Conservation (phyloP, 2,329 filamentous ascomycete genomes). For the Arthrobotrys sinensis region DNA sequence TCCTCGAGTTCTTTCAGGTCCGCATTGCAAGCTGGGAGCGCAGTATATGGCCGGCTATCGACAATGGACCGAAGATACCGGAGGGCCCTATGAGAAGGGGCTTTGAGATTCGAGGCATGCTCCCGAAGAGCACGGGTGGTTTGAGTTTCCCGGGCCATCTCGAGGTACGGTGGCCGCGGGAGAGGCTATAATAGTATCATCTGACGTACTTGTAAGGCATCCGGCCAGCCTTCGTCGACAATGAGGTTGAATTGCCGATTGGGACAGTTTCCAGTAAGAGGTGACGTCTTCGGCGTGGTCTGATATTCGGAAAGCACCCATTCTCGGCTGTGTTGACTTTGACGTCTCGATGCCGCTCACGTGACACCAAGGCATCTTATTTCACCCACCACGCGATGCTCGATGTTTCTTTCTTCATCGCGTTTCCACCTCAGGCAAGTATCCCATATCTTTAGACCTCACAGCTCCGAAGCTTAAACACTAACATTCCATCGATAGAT, state of each 20-base stretch:
- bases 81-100: slow-evolving; percentile 62
- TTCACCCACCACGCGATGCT: slow-evolving; percentile 44
- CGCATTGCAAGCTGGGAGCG: slow-evolving; percentile 40
- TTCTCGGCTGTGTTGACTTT: slow-evolving; percentile 35
- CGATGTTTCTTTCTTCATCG: slow-evolving; percentile 48
- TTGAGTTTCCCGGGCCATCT: slow-evolving; percentile 59
- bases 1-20: slow-evolving; percentile 55
- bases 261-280: not conserved
- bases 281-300: not conserved
- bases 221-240: slow-evolving; percentile 28
- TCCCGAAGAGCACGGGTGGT: slow-evolving; percentile 62
- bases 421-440: slow-evolving; percentile 53
- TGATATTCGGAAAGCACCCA: not conserved
- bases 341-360: slow-evolving; percentile 31
- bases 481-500: slow-evolving; percentile 8
- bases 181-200: slow-evolving; percentile 46
- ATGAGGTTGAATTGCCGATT: slow-evolving; percentile 27
- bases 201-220: slow-evolving; percentile 17
- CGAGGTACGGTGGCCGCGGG: slow-evolving; percentile 23
- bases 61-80: slow-evolving; percentile 63
- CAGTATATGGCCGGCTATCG: slow-evolving; percentile 57
- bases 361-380: slow-evolving; percentile 37
- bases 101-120: slow-evolving; percentile 62
- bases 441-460: not conserved
- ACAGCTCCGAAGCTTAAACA: not conserved